Conservation (phyloP, 208 protist species). For the Tritrichomonas foetus region DNA sequence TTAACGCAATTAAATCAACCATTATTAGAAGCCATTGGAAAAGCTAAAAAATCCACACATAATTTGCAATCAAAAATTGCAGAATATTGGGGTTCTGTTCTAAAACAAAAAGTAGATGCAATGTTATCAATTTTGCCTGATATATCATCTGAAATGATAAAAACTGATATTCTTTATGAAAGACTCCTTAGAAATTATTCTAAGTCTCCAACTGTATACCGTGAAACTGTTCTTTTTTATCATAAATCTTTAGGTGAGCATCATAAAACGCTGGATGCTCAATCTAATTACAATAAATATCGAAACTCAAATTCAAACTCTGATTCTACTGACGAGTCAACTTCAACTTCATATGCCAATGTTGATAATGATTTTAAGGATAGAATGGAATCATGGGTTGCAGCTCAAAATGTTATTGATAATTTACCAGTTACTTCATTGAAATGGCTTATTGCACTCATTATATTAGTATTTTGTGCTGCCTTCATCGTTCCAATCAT, state of each 20-base stretch:
- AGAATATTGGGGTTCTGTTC: neutral
- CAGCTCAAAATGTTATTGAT: neutral
- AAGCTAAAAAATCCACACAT: neutral
- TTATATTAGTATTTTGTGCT: neutral
- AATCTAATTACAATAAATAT: neutral
- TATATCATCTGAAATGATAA: neutral
- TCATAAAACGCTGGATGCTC: neutral
- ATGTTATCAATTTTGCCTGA: neutral
- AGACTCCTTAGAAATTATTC: neutral
- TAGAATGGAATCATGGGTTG: neutral
- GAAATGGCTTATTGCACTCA: neutral
- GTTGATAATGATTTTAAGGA: neutral
- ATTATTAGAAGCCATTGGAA: neutral
- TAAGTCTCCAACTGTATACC: neutral
- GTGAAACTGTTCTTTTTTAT: neutral
- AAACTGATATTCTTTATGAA: neutral
- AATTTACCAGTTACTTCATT: neutral
- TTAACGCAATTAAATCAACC: neutral
- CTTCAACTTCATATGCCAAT: neutral
- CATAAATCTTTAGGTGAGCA: neutral
- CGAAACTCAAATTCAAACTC: neutral
- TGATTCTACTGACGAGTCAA: neutral
- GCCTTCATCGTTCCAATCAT: neutral
- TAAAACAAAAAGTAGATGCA: neutral
- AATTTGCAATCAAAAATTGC: neutral